Base-by-base conservation (phyloP, 495 filamentous ascomycete species). In the Aspergillus leporis region DNA sequence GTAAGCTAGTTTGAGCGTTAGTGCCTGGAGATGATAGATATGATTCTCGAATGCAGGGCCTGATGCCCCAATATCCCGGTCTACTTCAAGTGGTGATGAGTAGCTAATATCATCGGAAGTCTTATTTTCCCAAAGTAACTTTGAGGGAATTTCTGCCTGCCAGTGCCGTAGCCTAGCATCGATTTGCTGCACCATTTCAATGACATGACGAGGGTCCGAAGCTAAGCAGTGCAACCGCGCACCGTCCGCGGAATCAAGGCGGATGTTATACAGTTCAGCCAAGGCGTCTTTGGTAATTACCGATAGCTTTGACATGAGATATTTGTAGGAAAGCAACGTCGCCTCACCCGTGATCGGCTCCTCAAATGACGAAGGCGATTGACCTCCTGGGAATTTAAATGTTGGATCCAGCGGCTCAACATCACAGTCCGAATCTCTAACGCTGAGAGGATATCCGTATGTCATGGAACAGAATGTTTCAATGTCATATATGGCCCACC, bases 401-500 rank as follows among this genome's bases (percentile, higher is more conserved):
- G 58, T 58, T 0, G 65, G 70, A 23, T 74, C 67, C n/a, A 71
- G 45, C 4, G 66, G 56, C 32, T 71, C 63, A 8, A 77, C 68
- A 53, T 73, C 64, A 18, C 72, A 77, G 58, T 75, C 74, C 14
- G 55, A 59, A 56, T 75, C 72, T 4, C 53, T 60, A 30, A 77
- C 73, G 3, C 64, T 56, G 18, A 69, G 67, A 10, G 74, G 74
- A 43, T 70, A 68, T 22, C 74, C 74, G 58, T 77, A 77, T 1
- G 65, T 66, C 49, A 73, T 71, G 3, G 71, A 69, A 43, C 68
- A 74, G 51, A 77, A 74, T 0, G 68, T 75, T 38, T 75, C 74
- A 31, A 74, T 73, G 16, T 72, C 73, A 46, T 75, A 77, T 18
- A 74, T 73, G 19, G 73, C 72, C 68, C 74, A 75, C 74, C 74